Conservation (phyloP, 192 early-diverging fungal species). For the Coemansia sp. region DNA sequence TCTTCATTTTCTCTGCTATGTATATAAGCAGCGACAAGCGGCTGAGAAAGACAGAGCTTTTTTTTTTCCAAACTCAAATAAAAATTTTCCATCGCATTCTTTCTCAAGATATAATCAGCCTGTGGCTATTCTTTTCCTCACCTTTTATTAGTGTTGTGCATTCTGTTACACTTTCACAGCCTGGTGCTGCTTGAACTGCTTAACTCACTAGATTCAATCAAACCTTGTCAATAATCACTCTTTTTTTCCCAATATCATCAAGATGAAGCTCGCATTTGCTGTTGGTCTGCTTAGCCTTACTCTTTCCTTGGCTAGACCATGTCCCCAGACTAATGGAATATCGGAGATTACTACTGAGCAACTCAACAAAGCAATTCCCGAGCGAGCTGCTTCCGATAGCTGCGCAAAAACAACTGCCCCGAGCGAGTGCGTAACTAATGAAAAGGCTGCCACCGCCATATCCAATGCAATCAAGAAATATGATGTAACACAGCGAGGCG, state of each 20-base stretch:
- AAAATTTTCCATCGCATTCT: too few relatives aligned
- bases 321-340: not conserved
- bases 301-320: not conserved
- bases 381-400: conserved; percentile 3
- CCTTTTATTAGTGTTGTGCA: too few relatives aligned
- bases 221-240: not conserved
- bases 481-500: conserved; percentile 28
- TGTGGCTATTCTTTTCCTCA: too few relatives aligned
- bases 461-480: conserved; percentile 43
- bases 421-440: conserved; percentile 35
- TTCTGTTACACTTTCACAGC: too few relatives aligned
- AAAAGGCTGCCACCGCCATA: conserved; percentile 25
- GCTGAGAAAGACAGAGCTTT: too few relatives aligned
- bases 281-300: conserved; percentile 1
- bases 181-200: too few relatives aligned
- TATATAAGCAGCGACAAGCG: too few relatives aligned
- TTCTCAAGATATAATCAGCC: too few relatives aligned
- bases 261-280: conserved; percentile 13
- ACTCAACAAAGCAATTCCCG: conserved; percentile 11
- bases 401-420: conserved; percentile 9
- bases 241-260: not conserved
- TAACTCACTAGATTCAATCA: too few relatives aligned
- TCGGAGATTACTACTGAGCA: not conserved
- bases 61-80: too few relatives aligned
- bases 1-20: too few relatives aligned